Conservation (phyloP, 306 rosid genomes). For the Pachyrhizus erosus region DNA sequence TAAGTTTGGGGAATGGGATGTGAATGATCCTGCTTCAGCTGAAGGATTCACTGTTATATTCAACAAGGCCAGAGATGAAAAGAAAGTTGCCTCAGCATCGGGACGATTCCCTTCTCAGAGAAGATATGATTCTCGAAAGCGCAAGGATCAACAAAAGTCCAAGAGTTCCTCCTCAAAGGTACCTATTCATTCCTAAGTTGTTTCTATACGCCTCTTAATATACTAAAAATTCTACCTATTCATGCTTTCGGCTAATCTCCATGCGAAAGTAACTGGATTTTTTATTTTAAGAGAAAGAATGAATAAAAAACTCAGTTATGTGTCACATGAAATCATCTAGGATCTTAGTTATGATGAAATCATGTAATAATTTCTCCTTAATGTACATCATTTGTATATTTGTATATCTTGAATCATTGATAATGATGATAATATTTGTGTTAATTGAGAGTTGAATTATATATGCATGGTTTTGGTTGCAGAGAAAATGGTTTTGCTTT, state of each 20-base stretch:
- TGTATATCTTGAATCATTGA: too few species aligned
- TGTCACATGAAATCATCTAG: too few species aligned
- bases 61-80: constrained; percentile 79
- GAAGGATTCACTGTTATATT: constrained; percentile 84
- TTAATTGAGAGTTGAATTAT: neutral
- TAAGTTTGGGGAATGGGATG: constrained; percentile 97
- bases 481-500: constrained; percentile 80
- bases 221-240: too few species aligned
- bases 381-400: too few species aligned
- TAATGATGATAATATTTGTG: neutral
- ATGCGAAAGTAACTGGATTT: too few species aligned
- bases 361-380: too few species aligned
- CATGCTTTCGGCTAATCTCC: too few species aligned
- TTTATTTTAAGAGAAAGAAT: too few species aligned
- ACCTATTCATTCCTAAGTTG: neutral
- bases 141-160: constrained; percentile 29
- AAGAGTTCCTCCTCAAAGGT: constrained; percentile 55
- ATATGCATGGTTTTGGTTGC: constrained; percentile 29
- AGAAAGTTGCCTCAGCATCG: constrained; percentile 59
- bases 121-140: constrained; percentile 39
- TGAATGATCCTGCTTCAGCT: constrained; percentile 79
- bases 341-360: too few species aligned
- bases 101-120: constrained; percentile 45
- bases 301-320: too few species aligned
- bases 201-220: neutral